Evolutionary conservation across 2,329 filamentous ascomycete genomes (phyloP).

Genomic region (Talaromyces sp.): DNA sequence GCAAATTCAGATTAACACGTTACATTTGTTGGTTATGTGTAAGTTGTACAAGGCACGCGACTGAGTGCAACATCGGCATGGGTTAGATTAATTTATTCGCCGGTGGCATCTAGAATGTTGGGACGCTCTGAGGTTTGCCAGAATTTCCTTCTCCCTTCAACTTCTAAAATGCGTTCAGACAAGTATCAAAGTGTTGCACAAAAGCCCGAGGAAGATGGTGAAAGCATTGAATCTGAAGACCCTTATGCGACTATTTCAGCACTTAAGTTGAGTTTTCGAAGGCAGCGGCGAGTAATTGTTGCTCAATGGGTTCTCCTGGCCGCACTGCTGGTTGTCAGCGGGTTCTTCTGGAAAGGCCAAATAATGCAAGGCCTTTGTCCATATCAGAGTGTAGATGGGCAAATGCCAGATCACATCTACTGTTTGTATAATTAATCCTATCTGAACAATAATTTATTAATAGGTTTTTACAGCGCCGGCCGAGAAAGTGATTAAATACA

Average conservation of each 20-base stretch:
- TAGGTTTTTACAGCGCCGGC: background rate
- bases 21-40: too few relatives aligned
- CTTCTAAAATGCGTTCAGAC: background rate
- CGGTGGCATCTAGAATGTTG: too few relatives aligned
- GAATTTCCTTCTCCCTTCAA: background rate
- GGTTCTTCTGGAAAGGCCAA: background rate
- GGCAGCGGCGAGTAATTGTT: background rate
- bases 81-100: too few relatives aligned
- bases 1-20: too few relatives aligned
- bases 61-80: too few relatives aligned
- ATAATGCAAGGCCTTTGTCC: background rate
- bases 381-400: background rate
- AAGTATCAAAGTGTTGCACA: background rate
- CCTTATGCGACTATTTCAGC: background rate
- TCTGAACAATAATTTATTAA: background rate
- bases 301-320: background rate
- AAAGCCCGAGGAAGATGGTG: conserved; percentile 1
- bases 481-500: background rate
- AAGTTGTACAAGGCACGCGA: too few relatives aligned
- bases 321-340: background rate
- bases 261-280: background rate
- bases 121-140: background rate
- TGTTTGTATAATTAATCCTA: background rate
- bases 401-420: background rate
- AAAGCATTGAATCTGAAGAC: background rate